Conservation (phyloP, 306 rosid genomes). For the Adenanthera pavonina region DNA sequence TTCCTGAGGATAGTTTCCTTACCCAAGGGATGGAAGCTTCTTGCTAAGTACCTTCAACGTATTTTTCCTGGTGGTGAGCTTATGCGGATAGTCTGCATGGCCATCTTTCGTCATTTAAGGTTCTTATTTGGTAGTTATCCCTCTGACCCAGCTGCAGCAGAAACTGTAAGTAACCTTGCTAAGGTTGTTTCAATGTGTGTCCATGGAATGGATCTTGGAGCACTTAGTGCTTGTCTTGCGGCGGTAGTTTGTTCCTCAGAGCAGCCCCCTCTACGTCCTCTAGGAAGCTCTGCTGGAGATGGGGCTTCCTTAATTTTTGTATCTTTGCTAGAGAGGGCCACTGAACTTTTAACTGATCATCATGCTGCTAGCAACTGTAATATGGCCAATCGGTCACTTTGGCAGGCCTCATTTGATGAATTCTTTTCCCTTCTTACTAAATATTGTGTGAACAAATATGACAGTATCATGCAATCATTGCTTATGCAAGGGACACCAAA, state of each 20-base stretch:
- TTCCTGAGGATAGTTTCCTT: constrained; percentile 85
- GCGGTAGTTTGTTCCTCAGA: constrained; percentile 89
- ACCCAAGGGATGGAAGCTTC: constrained; percentile 88
- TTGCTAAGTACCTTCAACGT: constrained; percentile 71
- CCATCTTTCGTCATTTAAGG: constrained; percentile 84
- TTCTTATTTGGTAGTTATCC: constrained; percentile 87
- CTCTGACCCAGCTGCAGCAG: constrained; percentile 71
- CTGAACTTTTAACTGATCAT: constrained; percentile 84
- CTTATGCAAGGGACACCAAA: constrained; percentile 60
- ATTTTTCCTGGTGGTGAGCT: constrained; percentile 82
- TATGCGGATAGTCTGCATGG: constrained; percentile 90
- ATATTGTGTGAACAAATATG: constrained; percentile 85
- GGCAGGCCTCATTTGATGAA: constrained; percentile 96
- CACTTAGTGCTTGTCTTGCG: constrained; percentile 94
- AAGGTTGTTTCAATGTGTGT: constrained; percentile 69
- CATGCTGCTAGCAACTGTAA: constrained; percentile 76
- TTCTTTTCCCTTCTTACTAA: constrained; percentile 81
- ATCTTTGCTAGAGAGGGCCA: constrained; percentile 90
- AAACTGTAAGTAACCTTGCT: constrained; percentile 69
- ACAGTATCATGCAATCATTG: constrained; percentile 69
- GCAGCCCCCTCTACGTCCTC: constrained; percentile 94
- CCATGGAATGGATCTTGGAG: constrained; percentile 82
- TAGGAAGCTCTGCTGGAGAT: constrained; percentile 87
- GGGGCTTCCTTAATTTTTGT: constrained; percentile 86
- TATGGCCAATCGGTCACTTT: constrained; percentile 68